Evolutionary conservation across 2,329 filamentous ascomycete genomes (phyloP).

Genomic region (Microsporum canis): DNA sequence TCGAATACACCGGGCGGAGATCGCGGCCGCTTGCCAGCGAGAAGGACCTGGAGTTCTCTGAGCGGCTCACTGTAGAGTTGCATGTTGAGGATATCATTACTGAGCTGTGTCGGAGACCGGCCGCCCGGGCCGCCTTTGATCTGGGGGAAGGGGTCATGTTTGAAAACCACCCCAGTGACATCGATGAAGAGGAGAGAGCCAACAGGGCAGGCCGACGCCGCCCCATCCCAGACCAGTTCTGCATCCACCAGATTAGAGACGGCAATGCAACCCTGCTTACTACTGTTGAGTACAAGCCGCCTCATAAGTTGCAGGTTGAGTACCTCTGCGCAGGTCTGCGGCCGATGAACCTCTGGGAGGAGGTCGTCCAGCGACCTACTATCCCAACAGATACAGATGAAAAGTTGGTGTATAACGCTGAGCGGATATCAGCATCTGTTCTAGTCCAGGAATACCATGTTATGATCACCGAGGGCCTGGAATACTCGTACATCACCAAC

Average conservation of each 20-base stretch:
- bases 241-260: slow-evolving; percentile 12
- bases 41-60: slow-evolving; percentile 21
- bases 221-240: slow-evolving; percentile 17
- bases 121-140: slow-evolving; percentile 18
- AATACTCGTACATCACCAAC: too few relatives aligned
- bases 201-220: neutral
- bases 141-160: slow-evolving; percentile 17
- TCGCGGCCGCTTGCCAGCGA: slow-evolving; percentile 20
- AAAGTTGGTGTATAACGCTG: slow-evolving; percentile 18
- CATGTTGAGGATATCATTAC: slow-evolving; percentile 21
- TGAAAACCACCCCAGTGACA: slow-evolving; percentile 14
- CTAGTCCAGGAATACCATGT: slow-evolving; percentile 9
- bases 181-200: slow-evolving; percentile 7
- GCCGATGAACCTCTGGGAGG: slow-evolving; percentile 5
- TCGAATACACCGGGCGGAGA: neutral
- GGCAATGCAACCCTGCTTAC: neutral
- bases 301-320: slow-evolving; percentile 13
- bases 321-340: slow-evolving; percentile 1
- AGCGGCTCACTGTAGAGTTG: slow-evolving; percentile 21
- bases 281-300: slow-evolving; percentile 18
- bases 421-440: slow-evolving; percentile 14
- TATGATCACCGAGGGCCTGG: slow-evolving; percentile 2
- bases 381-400: slow-evolving; percentile 12
- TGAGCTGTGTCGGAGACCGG: slow-evolving; percentile 19
- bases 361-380: slow-evolving; percentile 14